These are phyloP conservation scores for Hypsizygus marmoreus DNA, from an alignment of 768 basidiomycete genomes.

Conservation along the genomic window DNA sequence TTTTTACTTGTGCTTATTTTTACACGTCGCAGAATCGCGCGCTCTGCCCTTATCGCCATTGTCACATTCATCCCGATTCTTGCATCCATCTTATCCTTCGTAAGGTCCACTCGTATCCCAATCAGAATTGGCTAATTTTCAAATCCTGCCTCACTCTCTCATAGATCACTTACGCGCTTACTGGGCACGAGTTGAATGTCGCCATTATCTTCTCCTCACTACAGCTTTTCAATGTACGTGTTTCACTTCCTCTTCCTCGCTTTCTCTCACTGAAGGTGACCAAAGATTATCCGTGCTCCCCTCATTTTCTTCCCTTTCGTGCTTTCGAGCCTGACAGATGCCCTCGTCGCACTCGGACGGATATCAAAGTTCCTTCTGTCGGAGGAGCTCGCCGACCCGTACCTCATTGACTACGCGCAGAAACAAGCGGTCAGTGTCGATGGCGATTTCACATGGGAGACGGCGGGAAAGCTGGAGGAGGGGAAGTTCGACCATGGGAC, in stretches of 20 bases:
- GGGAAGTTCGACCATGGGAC: no score
- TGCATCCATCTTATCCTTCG: conserved; percentile 51
- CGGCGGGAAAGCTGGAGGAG: conserved; percentile 22
- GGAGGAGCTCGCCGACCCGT: conserved; percentile 53
- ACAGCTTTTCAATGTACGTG: conserved; percentile 53
- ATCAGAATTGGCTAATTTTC: neutral
- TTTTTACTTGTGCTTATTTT: neutral
- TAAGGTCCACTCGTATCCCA: conserved; percentile 33
- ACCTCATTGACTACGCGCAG: conserved; percentile 40
- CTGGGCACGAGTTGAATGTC: conserved; percentile 51
- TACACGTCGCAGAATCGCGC: conserved; percentile 32
- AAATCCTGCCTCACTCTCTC: neutral
- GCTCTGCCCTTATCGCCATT: conserved; percentile 39
- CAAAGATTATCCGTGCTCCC: conserved; percentile 57
- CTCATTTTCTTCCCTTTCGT: conserved; percentile 57
- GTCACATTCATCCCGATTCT: conserved; percentile 55
- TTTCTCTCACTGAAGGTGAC: neutral
- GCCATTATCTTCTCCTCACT: conserved; percentile 58
- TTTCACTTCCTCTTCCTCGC: conserved; percentile 17
- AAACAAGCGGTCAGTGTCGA: conserved; percentile 45
- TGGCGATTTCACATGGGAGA: conserved; percentile 56
- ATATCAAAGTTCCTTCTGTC: conserved; percentile 50
- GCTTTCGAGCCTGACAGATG: conserved; percentile 47
- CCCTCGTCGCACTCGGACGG: conserved; percentile 48
- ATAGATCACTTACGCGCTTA: conserved; percentile 63